phyloP scores from a whole-genome alignment of 2,329 filamentous ascomycete genomes.

The Leptographium radiaticola region DNA sequence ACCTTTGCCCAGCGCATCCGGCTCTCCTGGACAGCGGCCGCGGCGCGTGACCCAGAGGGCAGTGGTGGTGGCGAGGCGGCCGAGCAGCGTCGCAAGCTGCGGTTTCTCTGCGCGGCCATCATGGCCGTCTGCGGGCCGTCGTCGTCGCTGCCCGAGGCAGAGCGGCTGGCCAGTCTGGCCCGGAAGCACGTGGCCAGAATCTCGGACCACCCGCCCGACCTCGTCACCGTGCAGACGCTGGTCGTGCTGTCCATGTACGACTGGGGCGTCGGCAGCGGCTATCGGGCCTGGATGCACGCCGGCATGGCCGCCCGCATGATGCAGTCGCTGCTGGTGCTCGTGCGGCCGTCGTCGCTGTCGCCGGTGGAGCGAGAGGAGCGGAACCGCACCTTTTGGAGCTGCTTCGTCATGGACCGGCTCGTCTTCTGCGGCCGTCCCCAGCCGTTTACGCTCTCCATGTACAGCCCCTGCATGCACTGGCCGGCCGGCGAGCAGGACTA shows the following conservation, averaged over 20 bases:
- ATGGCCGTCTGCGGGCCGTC: neutral
- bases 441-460: slow-evolving; percentile 15
- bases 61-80: neutral
- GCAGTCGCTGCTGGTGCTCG: slow-evolving; percentile 20
- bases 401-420: slow-evolving; percentile 31
- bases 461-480: slow-evolving; percentile 5
- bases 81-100: neutral
- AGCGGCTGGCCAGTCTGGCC: neutral
- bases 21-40: neutral
- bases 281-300: slow-evolving; percentile 29
- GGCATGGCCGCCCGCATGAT: slow-evolving; percentile 27
- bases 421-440: slow-evolving; percentile 26
- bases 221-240: slow-evolving; percentile 4
- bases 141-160: neutral
- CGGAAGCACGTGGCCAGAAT: neutral
- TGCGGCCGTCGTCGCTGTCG: slow-evolving; percentile 12
- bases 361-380: slow-evolving; percentile 17
- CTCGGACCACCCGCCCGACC: neutral
- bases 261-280: slow-evolving; percentile 28
- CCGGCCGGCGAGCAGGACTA: slow-evolving; percentile 18
- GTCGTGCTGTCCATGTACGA: slow-evolving; percentile 14
- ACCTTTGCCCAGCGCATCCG: slow-evolving; percentile 2
- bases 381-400: slow-evolving; percentile 30
- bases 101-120: neutral
- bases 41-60: too few relatives aligned